Base-by-base conservation (phyloP, 176 grass and related monocot species). In the bread wheat (Triticum aestivum) region DNA sequence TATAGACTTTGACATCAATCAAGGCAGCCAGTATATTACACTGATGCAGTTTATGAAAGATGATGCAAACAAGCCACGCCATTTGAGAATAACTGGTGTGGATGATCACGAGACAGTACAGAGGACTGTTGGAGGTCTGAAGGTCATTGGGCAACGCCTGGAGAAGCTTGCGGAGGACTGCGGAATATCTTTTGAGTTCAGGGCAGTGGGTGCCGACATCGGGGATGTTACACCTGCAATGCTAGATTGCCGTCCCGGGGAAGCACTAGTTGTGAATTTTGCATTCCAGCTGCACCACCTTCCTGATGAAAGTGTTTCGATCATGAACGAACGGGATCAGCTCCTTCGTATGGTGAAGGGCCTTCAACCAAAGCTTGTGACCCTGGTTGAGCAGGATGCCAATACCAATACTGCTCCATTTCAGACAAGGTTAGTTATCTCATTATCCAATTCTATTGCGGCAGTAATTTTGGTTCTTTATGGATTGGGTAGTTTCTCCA, bases 101-200 rank as follows among this genome's bases (percentile, higher is more conserved):
- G 94, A 99, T 85, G 97, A 99, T 82, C 92, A 94, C 61, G 97
- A 99, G 66, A 90, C 97, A 3, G 97, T 99, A n/a, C 97, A 99
- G 65, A 90, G 97, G 77, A 74, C 89, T 21, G 89, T 96, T 61
- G 97, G 97, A 62, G 97, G 97, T 78, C 84, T 99, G 85, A 91
- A 90, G 72, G 84, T 99, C 77, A 99, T 99, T 89, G 92, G 97
- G 61, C 89, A 88, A 81, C 92, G 94, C 65, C 79, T 99, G 66
- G 92, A 96, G 87, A 90, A 90, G 72, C 81, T 96, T 77, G 94
- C 97, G 24, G 78, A 96, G 85, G 94, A 94, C 20, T 94, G 87
- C 42, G 85, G 86, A 11, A 86, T 99, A 42, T 88, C 91, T 67
- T 92, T 99, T 51, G 94, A 94, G 80, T 99, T 99, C 83, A 91